Conservation (phyloP, 2,329 filamentous ascomycete species). For the Pseudocercospora pini-densiflorae region DNA sequence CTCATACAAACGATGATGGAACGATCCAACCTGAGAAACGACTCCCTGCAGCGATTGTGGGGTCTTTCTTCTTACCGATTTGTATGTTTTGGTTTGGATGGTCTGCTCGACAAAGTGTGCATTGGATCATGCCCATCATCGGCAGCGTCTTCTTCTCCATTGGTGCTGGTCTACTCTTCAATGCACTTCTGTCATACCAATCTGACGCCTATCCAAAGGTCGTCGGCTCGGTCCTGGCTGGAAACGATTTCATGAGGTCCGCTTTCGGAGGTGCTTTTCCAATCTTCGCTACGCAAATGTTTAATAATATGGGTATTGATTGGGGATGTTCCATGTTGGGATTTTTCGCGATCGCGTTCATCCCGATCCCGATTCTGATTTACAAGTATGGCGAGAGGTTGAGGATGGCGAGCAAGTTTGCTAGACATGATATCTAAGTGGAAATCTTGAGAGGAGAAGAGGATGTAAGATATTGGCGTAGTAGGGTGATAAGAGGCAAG, state of each 20-base stretch:
- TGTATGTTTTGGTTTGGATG: slow-evolving; percentile 51
- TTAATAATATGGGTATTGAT: slow-evolving; percentile 38
- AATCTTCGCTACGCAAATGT: slow-evolving; percentile 44
- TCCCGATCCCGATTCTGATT: slow-evolving; percentile 47
- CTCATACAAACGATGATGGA: slow-evolving; percentile 43
- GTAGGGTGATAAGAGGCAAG: not conserved
- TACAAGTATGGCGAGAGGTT: slow-evolving; percentile 32
- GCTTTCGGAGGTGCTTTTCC: slow-evolving; percentile 47
- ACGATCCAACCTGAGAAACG: slow-evolving; percentile 44
- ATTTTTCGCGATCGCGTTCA: slow-evolving; percentile 44
- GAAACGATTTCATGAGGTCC: slow-evolving; percentile 47
- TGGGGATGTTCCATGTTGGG: slow-evolving; percentile 44
- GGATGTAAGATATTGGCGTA: not conserved
- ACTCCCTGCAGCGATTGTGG: slow-evolving; percentile 42
- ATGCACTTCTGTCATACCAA: slow-evolving; percentile 48
- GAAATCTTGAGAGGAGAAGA: not conserved
- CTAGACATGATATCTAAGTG: slow-evolving; percentile 18
- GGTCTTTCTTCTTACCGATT: slow-evolving; percentile 43
- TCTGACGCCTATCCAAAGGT: slow-evolving; percentile 45
- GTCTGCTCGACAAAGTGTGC: slow-evolving; percentile 35
- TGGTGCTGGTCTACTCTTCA: slow-evolving; percentile 49
- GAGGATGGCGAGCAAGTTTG: slow-evolving; percentile 16
- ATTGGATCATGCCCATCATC: slow-evolving; percentile 47
- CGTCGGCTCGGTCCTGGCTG: slow-evolving; percentile 46
- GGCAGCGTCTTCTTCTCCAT: slow-evolving; percentile 36